Conservation (phyloP, 1,284 basidiomycete species). For the Erythrobasidium hasegawianum region DNA sequence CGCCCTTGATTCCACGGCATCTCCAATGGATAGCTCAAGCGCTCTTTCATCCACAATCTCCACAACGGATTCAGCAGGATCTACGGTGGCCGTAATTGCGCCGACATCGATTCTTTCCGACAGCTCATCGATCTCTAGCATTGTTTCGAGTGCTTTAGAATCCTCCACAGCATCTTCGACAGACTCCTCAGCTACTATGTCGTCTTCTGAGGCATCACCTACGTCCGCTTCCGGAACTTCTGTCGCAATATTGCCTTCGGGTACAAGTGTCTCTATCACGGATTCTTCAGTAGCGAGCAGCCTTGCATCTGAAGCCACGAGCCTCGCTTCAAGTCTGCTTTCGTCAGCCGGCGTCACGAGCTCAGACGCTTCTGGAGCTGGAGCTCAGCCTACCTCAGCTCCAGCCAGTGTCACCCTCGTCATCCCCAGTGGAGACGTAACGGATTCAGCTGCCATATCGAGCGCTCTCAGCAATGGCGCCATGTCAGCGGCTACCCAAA, state of each 20-base stretch:
- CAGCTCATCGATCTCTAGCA: slow-evolving; percentile 1
- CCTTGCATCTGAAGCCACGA: background rate
- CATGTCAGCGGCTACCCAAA: too few species aligned
- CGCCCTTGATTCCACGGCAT: too few species aligned
- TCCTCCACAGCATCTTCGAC: background rate
- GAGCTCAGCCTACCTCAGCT: too few species aligned
- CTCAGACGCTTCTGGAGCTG: background rate
- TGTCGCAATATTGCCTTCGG: slow-evolving; percentile 10
- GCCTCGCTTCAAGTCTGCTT: too few species aligned
- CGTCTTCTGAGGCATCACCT: background rate
- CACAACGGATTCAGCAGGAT: background rate
- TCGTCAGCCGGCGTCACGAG: background rate
- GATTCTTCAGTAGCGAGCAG: background rate
- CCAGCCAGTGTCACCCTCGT: too few species aligned
- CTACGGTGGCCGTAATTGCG: background rate
- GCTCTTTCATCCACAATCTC: background rate
- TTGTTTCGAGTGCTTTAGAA: slow-evolving; percentile 5
- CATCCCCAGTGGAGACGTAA: too few species aligned
- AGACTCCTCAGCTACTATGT: too few species aligned
- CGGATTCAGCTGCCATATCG: too few species aligned
- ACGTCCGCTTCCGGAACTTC: slow-evolving; percentile 2
- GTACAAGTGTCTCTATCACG: background rate
- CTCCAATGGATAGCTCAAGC: too few species aligned
- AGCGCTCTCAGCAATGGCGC: too few species aligned
- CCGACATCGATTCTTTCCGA: background rate